phyloP scores from a whole-genome alignment of 805 yeast species.

The Saturnispora hagleri region DNA sequence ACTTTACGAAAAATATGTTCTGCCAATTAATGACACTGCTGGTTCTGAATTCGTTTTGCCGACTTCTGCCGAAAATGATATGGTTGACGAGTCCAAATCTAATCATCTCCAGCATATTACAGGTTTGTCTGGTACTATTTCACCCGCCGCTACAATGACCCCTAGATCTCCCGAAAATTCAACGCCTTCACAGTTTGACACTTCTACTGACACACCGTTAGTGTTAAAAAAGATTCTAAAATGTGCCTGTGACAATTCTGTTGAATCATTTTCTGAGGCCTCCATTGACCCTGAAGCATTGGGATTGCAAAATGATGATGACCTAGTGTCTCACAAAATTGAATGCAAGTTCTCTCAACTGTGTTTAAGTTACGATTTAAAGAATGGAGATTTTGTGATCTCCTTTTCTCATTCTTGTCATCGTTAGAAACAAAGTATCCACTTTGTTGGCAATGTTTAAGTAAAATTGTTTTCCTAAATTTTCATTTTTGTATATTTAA shows the following conservation, averaged over 20 bases:
- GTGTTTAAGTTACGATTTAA: conserved; percentile 20
- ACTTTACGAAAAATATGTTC: conserved; percentile 23
- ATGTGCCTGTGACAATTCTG: conserved; percentile 16
- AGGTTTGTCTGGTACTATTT: conserved; percentile 3
- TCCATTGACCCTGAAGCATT: conserved; percentile 19
- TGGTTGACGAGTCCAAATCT: conserved; percentile 3
- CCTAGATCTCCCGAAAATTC: background rate
- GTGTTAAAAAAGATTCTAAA: conserved; percentile 13
- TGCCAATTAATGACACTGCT: conserved; percentile 23
- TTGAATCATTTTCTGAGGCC: conserved; percentile 13
- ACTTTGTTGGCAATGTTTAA: background rate
- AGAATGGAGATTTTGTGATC: conserved; percentile 21
- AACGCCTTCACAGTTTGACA: conserved; percentile 3
- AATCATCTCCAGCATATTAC: background rate
- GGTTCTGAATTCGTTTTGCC: conserved; percentile 24
- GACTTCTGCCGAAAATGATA: conserved; percentile 8
- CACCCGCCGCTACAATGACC: conserved; percentile 8
- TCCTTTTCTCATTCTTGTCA: conserved; percentile 26
- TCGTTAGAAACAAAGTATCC: conserved; percentile 2
- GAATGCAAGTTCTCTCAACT: conserved; percentile 23
- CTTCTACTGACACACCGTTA: background rate
- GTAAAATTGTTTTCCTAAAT: background rate
- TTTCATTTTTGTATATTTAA: background rate
- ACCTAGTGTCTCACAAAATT: conserved; percentile 3
- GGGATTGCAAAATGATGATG: conserved; percentile 8